Conservation (phyloP, 768 basidiomycete species). For the Mycena amicta region DNA sequence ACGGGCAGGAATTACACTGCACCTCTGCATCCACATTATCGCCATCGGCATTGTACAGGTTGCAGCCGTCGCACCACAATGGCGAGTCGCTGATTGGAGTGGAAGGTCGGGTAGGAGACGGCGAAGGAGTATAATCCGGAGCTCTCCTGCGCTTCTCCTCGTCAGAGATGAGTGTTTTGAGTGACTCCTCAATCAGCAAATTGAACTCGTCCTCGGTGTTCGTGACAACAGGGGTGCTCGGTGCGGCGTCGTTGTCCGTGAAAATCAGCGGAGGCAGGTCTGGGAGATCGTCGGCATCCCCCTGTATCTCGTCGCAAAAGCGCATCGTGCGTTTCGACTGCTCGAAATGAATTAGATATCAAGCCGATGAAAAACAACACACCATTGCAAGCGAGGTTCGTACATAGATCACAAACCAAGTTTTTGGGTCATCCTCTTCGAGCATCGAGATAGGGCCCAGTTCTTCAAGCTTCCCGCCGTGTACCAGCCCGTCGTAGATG, state of each 20-base stretch:
- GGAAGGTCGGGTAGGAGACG: background rate
- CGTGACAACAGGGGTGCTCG: too few relatives aligned
- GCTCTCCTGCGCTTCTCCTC: background rate
- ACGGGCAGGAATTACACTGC: background rate
- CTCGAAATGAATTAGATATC: background rate
- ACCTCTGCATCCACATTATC: background rate
- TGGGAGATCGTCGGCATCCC: too few relatives aligned
- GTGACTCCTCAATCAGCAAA: too few relatives aligned
- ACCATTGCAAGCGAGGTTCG: background rate
- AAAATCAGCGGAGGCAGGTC: too few relatives aligned
- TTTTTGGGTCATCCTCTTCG: background rate
- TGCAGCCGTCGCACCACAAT: background rate
- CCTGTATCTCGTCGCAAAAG: background rate
- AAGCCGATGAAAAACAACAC: background rate
- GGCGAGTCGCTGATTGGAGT: background rate
- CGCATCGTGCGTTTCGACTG: background rate
- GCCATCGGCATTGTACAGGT: background rate
- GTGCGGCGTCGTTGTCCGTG: too few relatives aligned
- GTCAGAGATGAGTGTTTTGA: background rate
- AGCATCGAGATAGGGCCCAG: background rate
- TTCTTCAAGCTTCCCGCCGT: background rate
- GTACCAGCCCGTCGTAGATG: background rate
- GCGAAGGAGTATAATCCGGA: background rate
- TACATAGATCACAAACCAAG: background rate
- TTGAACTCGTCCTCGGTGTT: too few relatives aligned